These are phyloP conservation scores for Daldinia caldariorum DNA, from an alignment of 495 filamentous ascomycete species.

Conservation along the genomic window DNA sequence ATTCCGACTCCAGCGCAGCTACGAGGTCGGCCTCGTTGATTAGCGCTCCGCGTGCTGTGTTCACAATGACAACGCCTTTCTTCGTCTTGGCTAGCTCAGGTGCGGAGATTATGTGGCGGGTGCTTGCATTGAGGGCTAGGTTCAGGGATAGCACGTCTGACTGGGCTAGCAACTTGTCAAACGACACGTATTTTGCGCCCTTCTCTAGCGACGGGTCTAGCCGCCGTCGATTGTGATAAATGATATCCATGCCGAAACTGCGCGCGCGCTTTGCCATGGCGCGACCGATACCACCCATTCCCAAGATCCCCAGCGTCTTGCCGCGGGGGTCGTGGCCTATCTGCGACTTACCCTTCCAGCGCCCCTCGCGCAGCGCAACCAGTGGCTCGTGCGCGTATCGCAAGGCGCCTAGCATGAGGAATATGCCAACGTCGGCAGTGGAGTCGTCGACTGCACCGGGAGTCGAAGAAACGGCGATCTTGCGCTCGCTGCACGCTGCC, in stretches of 20 bases:
- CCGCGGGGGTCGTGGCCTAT: constrained; percentile 75
- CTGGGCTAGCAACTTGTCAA: constrained; percentile 70
- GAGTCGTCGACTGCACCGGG: constrained; percentile 74
- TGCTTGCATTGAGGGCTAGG: constrained; percentile 71
- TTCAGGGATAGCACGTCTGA: constrained; percentile 76
- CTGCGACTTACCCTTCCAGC: constrained; percentile 57
- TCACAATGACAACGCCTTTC: constrained; percentile 74
- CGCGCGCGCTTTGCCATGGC: constrained; percentile 61
- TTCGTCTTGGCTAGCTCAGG: constrained; percentile 76
- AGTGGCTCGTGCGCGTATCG: constrained; percentile 72
- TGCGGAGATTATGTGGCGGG: constrained; percentile 72
- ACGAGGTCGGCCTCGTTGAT: constrained; percentile 80
- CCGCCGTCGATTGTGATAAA: constrained; percentile 74
- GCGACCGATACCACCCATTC: constrained; percentile 88
- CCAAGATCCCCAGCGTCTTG: constrained; percentile 81
- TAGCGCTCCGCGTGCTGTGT: constrained; percentile 77
- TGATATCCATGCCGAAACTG: constrained; percentile 75
- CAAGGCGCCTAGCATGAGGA: constrained; percentile 75
- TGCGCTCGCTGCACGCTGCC: constrained; percentile 68
- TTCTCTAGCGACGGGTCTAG: constrained; percentile 59
- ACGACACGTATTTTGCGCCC: constrained; percentile 66
- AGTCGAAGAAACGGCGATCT: constrained; percentile 73
- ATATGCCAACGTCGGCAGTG: constrained; percentile 76
- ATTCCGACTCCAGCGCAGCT: constrained; percentile 71
- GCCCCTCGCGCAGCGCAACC: constrained; percentile 67